phyloP scores from a whole-genome alignment of 768 basidiomycete species.

The Leucogyrophana mollusca region DNA sequence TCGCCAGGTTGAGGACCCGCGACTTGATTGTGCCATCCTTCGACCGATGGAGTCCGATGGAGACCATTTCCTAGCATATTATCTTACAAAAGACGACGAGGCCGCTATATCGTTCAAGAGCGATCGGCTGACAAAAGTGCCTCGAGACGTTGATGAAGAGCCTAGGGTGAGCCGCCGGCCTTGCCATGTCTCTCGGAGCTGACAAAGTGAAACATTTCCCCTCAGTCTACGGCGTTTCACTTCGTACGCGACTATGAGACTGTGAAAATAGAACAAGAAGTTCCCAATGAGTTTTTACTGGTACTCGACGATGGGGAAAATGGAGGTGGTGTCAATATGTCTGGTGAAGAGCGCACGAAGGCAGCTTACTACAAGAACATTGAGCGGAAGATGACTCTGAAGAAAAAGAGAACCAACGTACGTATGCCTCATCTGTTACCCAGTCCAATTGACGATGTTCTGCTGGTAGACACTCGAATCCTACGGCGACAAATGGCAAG shows the following conservation, averaged over 20 bases:
- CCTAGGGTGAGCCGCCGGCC: constrained; percentile 44
- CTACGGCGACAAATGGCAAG: constrained; percentile 80
- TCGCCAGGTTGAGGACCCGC: constrained; percentile 67
- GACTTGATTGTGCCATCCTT: constrained; percentile 81
- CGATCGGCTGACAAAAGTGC: constrained; percentile 40
- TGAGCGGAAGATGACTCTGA: constrained; percentile 83
- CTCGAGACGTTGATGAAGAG: constrained; percentile 49
- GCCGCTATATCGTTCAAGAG: constrained; percentile 66
- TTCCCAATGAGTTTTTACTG: constrained; percentile 80
- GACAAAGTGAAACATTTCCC: not conserved
- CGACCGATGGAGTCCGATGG: constrained; percentile 88
- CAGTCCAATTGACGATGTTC: constrained; percentile 1
- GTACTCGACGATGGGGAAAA: constrained; percentile 64
- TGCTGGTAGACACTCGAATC: constrained; percentile 58
- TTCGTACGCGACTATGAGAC: constrained; percentile 86
- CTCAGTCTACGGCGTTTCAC: constrained; percentile 67
- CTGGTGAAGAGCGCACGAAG: constrained; percentile 42
- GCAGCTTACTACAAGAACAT: constrained; percentile 91
- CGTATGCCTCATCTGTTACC: constrained; percentile 22
- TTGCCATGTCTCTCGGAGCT: not conserved
- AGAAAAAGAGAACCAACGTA: constrained; percentile 82
- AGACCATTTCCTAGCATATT: constrained; percentile 85
- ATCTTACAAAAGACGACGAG: constrained; percentile 75
- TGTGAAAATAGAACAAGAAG: constrained; percentile 83
- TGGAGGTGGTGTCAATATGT: constrained; percentile 32